phyloP scores from a whole-genome alignment of 495 filamentous ascomycete species.

The Penicillium ucsense region DNA sequence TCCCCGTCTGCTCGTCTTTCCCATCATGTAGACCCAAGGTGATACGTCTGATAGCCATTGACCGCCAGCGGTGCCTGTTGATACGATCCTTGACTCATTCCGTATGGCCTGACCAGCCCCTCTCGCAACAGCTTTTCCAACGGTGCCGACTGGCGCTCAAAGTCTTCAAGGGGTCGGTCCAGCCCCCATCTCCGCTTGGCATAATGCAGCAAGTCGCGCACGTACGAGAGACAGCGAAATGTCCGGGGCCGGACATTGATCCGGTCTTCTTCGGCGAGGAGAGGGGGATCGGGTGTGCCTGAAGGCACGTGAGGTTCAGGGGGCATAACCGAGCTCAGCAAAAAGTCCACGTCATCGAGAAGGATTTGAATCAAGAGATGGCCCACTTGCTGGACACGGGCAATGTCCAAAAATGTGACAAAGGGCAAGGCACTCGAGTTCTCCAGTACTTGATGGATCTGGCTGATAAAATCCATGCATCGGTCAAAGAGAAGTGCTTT shows the following conservation, averaged over 20 bases:
- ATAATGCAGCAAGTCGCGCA: slow-evolving; percentile 24
- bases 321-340: slow-evolving; percentile 25
- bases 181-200: slow-evolving; percentile 29
- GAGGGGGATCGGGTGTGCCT: slow-evolving; percentile 27
- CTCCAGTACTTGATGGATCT: slow-evolving; percentile 30
- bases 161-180: slow-evolving; percentile 19
- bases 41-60: slow-evolving; percentile 14
- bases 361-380: slow-evolving; percentile 24
- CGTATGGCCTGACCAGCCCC: slow-evolving; percentile 5
- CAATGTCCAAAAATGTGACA: slow-evolving; percentile 31
- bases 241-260: slow-evolving; percentile 29
- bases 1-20: too few relatives aligned
- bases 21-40: slow-evolving; percentile 4
- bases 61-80: slow-evolving; percentile 17
- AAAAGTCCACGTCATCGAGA: slow-evolving; percentile 23
- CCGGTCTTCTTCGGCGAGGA: slow-evolving; percentile 26
- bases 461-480: slow-evolving; percentile 54
- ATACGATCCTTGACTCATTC: slow-evolving; percentile 4
- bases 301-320: slow-evolving; percentile 22
- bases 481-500: slow-evolving; percentile 74
- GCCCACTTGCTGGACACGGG: slow-evolving; percentile 29
- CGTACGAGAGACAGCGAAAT: slow-evolving; percentile 24
- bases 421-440: slow-evolving; percentile 23
- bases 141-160: slow-evolving; percentile 19
- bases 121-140: slow-evolving; percentile 8